Evolutionary conservation across 495 filamentous ascomycete species (phyloP), one percentile per base, ranked within the genome.

Genomic region (Daldinia childiae): DNA sequence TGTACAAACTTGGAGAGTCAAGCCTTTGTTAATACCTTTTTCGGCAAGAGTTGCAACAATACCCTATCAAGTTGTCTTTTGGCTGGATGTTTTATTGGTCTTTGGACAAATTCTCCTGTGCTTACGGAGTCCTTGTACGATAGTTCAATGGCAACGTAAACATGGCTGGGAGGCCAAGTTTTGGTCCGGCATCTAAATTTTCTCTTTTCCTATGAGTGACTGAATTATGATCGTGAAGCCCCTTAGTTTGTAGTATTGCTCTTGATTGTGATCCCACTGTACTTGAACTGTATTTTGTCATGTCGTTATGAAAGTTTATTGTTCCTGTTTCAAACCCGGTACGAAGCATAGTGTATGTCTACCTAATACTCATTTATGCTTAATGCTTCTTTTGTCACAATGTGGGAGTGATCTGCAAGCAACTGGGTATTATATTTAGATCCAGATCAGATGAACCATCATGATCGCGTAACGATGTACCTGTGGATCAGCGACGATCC

Each of bases 51-150:
- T 70, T 69, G 68, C 65, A 36, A 36, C 51, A 48, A 24, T 8
- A 21, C 51, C 51, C 38, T 61, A 34, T 62, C 59, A 38, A 38
- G 9, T 58, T 63, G 38, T 54, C 54, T 62, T 62, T 62, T 43
- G 26, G 79, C 74, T 77, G 76, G 80, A 79, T 68, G 80, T 80
- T 79, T 80, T 80, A 80, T 79, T 80, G 78, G 79, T 75, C 69
- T 75, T 68, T 69, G 38, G 69, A 76, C 66, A 74, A 76, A 12
- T 48, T 41, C 52, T 63, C 56, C 39, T 14, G 34, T 67, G 66
- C 27, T 66, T 38, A 59, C 66, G 63, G 62, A 62, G 77, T 73
- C 70, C 68, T 76, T 73, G 71, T 76, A 77, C 71, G 34, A 45
- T 69, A 72, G 62, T 68, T 71, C 68, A 69, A 71, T 63, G 66